Evolutionary conservation across 2,329 filamentous ascomycete genomes (phyloP), one percentile per base, ranked within the genome.

Genomic region (Ilyonectria robusta): DNA sequence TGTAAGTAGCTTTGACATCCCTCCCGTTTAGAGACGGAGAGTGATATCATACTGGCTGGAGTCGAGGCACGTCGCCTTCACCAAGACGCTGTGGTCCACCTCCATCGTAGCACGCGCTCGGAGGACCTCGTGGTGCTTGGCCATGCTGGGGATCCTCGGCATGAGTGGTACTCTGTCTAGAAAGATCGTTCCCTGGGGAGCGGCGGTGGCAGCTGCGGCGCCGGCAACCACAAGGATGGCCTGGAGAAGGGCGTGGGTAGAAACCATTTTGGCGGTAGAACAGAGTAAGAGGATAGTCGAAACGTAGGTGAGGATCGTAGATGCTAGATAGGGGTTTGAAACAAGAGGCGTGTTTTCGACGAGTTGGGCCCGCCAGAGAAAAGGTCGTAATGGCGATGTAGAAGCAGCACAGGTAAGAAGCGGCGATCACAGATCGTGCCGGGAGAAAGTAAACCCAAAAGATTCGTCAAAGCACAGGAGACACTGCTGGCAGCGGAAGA

Each of bases 71-170:
- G 71, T 78, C 31, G 82, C 79, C 42, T 80, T 79, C 4, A 75
- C 77, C 40, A 85, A 80, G 1, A 82, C 80, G n/a, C 78, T 75
- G 23, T 81, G 80, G 74, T 85, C 82, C 46, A 84, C 74, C 6
- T 75, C 71, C 2, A 75, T 81, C 29, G 78, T 77, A 46, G 81
- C 79, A 26, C 84, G 80, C 65, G 84, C 75, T 33, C 76, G 75
- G 31, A 86, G 79, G 66, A 84, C 81, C 73, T 86, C 83, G 59
- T 84, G 78, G 70, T 86, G 81, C 55, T 83, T 80, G 62, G 81
- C 80, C 6, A 78, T 78, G 33, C 84, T 81, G 7, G 78, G 76
- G 65, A 81, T 81, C 37, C 77, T 78, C 6, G 80, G 81, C 70
- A 68, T 67, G 40, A 65, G n/a, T 40, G 59, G 53, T 35, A 62